Evolutionary conservation across 2,329 filamentous ascomycete species (phyloP).

Genomic region (Onygenales sp.): DNA sequence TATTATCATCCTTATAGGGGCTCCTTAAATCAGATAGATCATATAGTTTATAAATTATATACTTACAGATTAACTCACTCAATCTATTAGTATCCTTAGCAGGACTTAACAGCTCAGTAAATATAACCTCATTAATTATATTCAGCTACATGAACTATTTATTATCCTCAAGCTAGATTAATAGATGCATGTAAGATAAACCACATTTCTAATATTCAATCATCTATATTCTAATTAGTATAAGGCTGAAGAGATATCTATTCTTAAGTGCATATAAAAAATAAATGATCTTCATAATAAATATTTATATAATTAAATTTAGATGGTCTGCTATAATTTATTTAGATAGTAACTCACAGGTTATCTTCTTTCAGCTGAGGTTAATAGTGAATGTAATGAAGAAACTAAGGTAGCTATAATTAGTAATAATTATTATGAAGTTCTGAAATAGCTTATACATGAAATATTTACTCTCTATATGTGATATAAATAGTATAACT

Average conservation of each 20-base stretch:
- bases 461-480: neutral
- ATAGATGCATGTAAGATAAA: neutral
- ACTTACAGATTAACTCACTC: neutral
- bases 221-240: neutral
- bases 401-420: neutral
- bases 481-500: neutral
- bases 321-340: neutral
- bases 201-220: neutral
- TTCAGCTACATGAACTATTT: neutral
- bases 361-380: neutral
- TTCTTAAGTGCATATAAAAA: neutral
- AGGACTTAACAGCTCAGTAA: neutral
- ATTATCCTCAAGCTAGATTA: neutral
- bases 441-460: neutral
- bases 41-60: neutral
- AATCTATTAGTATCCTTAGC: fast-evolving
- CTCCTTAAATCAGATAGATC: neutral
- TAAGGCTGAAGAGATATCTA: neutral
- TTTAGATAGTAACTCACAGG: neutral
- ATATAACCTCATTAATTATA: neutral
- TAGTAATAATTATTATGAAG: neutral
- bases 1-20: neutral
- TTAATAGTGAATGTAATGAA: neutral
- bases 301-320: neutral
- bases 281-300: neutral